Base-by-base conservation (phyloP, 208 protist species). In the Leishmania turanica region DNA sequence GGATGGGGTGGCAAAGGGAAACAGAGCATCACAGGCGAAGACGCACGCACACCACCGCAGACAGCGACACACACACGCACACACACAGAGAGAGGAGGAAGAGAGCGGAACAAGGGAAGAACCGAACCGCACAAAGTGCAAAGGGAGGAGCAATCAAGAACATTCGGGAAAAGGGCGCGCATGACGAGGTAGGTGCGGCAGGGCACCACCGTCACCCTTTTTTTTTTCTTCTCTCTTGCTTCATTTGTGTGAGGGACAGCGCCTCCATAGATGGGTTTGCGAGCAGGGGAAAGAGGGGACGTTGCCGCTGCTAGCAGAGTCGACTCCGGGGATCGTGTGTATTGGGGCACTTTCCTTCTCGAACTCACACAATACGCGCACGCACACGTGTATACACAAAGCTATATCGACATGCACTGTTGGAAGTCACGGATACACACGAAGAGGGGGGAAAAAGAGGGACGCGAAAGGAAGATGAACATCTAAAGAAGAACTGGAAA, bases 391-490 rank as follows among this genome's bases (percentile, higher is more conserved):
- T 15, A 51, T 49, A 34, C 24, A 72, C 40, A 42, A n/a, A 27
- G 42, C 17, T 19, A 31, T 34, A 49, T 24, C 40, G 19, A 15
- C 66, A 72, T 72, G 66, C 66, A 31, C 66, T 19, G 66, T 72
- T 40, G 51, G 66, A 42, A 31, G 17, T 15, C 15, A 49, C 21
- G 3, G 40, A 19, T 13, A 31, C 42, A 71, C 31, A 49, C 40
- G 31, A 79, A 65, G 56, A 51, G 77, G 21, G 58, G 21, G 24
- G 47, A 76, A 2, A n/a, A 72, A 79, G 68, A 79, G 31, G 60
- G 51, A 40, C 11, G 4, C 31, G 15, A 73, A 31, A 73, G 45
- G 24, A 19, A 54, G 9, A 51, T 37, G 21, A 73, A 31, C 42
- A 73, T 53, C 45, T 11, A 17, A 73, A 73, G 45, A 73, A 73